A percentile compares a stretch with the other conserved stretches of the same genome.
phyloP scores from a whole-genome alignment of 306 rosid genomes.

The Vicia faba region DNA sequence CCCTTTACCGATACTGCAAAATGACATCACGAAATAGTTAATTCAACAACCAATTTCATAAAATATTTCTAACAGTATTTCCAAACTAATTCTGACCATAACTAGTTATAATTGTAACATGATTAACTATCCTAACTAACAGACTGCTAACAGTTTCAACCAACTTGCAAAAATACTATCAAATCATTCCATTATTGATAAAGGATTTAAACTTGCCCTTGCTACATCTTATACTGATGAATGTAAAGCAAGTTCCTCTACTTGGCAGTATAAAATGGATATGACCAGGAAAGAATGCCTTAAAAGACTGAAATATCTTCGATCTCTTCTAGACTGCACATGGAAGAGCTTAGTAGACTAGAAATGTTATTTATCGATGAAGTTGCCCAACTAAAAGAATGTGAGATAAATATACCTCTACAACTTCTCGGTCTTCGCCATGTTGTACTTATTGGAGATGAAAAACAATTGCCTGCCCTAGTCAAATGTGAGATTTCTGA shows the following conservation, averaged over 20 bases:
- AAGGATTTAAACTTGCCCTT: slow-evolving; percentile 32
- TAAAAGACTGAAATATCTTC: slow-evolving; percentile 42
- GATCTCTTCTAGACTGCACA: slow-evolving; percentile 44
- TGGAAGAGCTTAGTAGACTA: slow-evolving; percentile 33
- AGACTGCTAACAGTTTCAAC: too few species aligned
- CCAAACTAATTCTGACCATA: too few species aligned
- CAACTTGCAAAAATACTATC: slow-evolving; percentile 30
- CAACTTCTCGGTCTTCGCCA: slow-evolving; percentile 47
- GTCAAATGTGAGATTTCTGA: slow-evolving; percentile 48
- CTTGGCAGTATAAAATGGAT: slow-evolving; percentile 37
- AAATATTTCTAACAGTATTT: too few species aligned
- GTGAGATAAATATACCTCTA: slow-evolving; percentile 48
- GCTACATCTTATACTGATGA: slow-evolving; percentile 26
- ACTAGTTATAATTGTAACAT: too few species aligned
- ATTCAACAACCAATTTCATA: too few species aligned
- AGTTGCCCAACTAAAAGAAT: slow-evolving; percentile 57
- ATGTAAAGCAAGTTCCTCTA: slow-evolving; percentile 19
- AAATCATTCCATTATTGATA: slow-evolving; percentile 34
- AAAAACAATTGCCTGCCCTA: slow-evolving; percentile 48
- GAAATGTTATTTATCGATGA: slow-evolving; percentile 53
- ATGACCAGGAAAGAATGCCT: slow-evolving; percentile 45
- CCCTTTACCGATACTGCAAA: too few species aligned
- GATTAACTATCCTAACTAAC: too few species aligned
- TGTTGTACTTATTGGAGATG: slow-evolving; percentile 52
- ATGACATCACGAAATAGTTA: too few species aligned